Percentiles rank a stretch among this genome's conserved stretches.
phyloP scores from a whole-genome alignment of 2,329 filamentous ascomycete genomes.

The Neobulgaria alba region DNA sequence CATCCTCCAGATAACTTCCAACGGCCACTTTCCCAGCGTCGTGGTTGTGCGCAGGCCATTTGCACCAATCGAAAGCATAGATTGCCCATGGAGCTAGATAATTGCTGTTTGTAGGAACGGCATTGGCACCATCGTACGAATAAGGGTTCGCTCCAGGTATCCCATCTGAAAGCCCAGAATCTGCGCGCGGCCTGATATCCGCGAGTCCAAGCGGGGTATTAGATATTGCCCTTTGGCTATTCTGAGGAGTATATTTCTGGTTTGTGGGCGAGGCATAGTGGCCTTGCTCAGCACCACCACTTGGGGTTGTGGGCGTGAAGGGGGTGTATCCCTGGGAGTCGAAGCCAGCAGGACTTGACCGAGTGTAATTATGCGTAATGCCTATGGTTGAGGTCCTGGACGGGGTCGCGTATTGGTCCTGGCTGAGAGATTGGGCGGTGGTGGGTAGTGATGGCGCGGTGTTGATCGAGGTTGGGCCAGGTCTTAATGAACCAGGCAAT shows the following conservation, averaged over 20 bases:
- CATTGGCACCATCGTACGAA: conserved; percentile 57
- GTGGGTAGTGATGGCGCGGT: conserved; percentile 51
- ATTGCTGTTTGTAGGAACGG: conserved; percentile 71
- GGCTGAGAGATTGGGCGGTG: conserved; percentile 41
- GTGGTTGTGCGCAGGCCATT: conserved; percentile 77
- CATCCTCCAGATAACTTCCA: conserved; percentile 94
- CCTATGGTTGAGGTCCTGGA: conserved; percentile 58
- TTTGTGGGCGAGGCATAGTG: conserved; percentile 55
- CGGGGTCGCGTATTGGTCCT: conserved; percentile 52
- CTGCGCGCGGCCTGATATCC: conserved; percentile 81
- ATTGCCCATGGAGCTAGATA: conserved; percentile 91
- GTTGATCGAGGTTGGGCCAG: conserved; percentile 43
- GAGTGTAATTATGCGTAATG: conserved; percentile 68
- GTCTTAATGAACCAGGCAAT: conserved; percentile 54
- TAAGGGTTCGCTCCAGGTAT: conserved; percentile 47
- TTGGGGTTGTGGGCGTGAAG: conserved; percentile 57
- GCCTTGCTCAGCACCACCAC: conserved; percentile 39
- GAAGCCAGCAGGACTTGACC: conserved; percentile 65
- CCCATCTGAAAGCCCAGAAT: conserved; percentile 70
- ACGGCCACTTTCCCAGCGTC: conserved; percentile 88
- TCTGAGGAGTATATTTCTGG: conserved; percentile 46
- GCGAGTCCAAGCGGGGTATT: conserved; percentile 86
- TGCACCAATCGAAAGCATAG: conserved; percentile 98
- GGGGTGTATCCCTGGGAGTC: conserved; percentile 45
- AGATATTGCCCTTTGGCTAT: conserved; percentile 55